Percentiles rank a stretch among this genome's conserved stretches.
phyloP scores from a whole-genome alignment of 2,329 filamentous ascomycete genomes.

The Pseudocercospora eumusae region DNA sequence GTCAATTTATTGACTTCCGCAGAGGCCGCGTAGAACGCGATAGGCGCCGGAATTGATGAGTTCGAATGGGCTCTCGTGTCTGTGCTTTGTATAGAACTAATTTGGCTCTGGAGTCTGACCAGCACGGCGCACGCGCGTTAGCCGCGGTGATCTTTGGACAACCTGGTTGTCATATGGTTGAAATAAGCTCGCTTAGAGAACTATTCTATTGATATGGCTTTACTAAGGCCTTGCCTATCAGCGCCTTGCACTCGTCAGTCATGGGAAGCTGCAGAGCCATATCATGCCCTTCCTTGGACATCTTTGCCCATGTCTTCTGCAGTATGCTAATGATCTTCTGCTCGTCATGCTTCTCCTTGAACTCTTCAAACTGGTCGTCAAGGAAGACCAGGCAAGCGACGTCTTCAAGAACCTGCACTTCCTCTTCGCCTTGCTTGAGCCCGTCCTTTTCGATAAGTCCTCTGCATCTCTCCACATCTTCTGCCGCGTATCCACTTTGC shows the following conservation, averaged over 20 bases:
- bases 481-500: constrained; percentile 52
- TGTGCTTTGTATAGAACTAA: neutral
- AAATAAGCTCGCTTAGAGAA: constrained; percentile 1
- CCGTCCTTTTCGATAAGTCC: constrained; percentile 78
- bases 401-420: constrained; percentile 78
- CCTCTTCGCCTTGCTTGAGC: constrained; percentile 61
- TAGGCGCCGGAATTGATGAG: neutral
- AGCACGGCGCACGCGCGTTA: too few species aligned
- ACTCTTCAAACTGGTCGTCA: constrained; percentile 81
- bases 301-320: constrained; percentile 75
- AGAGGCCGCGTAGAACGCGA: neutral
- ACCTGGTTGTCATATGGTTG: constrained; percentile 3
- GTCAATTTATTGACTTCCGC: constrained; percentile 8
- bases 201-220: too few species aligned
- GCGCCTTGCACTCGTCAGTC: constrained; percentile 60
- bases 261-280: constrained; percentile 68
- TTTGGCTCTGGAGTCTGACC: neutral
- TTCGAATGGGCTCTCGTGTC: neutral
- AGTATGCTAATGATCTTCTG: constrained; percentile 73
- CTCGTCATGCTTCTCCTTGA: constrained; percentile 72
- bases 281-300: constrained; percentile 63
- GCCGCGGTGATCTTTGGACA: neutral
- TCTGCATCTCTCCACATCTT: constrained; percentile 64
- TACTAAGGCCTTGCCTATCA: constrained; percentile 70
- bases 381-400: constrained; percentile 85